These are phyloP conservation scores for Colletotrichum incanum DNA, from an alignment of 2,329 filamentous ascomycete genomes.

Conservation along the genomic window DNA sequence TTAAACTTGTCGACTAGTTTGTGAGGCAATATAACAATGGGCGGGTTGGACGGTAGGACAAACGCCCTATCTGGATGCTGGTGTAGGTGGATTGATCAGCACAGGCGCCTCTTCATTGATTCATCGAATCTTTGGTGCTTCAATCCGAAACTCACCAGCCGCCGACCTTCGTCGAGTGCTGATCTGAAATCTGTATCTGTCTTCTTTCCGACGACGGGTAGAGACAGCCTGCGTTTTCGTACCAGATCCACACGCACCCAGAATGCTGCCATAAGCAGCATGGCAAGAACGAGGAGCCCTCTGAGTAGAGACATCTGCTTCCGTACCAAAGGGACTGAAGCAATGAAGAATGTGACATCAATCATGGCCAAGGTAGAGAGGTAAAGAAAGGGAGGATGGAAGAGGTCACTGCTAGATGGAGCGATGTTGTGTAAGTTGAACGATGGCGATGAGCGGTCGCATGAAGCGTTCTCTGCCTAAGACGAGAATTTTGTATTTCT, in stretches of 20 bases:
- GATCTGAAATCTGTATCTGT: constrained; percentile 15
- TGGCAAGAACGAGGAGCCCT: neutral
- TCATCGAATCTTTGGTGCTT: neutral
- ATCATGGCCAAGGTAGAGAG: neutral
- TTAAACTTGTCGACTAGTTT: constrained; percentile 9
- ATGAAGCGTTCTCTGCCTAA: too few species aligned
- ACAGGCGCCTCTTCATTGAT: fast-evolving
- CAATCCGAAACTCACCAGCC: neutral
- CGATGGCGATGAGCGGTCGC: too few species aligned
- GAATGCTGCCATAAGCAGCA: neutral
- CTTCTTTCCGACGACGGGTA: constrained; percentile 3
- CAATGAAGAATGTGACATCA: neutral
- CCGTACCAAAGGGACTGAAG: neutral
- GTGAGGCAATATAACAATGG: constrained; percentile 20
- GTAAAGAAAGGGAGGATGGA: neutral
- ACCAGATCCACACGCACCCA: neutral
- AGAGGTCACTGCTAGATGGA: neutral
- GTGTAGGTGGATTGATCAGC: neutral
- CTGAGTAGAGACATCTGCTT: neutral
- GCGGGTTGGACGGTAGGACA: constrained; percentile 15
- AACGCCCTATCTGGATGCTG: constrained; percentile 19
- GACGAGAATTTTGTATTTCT: too few species aligned
- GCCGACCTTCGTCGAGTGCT: neutral
- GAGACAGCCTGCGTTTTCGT: neutral
- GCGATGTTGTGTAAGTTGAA: too few species aligned